Percentiles rank a stretch among this genome's conserved stretches.
phyloP scores from a whole-genome alignment of 768 basidiomycete species.

The Plicaturopsis crispa region DNA sequence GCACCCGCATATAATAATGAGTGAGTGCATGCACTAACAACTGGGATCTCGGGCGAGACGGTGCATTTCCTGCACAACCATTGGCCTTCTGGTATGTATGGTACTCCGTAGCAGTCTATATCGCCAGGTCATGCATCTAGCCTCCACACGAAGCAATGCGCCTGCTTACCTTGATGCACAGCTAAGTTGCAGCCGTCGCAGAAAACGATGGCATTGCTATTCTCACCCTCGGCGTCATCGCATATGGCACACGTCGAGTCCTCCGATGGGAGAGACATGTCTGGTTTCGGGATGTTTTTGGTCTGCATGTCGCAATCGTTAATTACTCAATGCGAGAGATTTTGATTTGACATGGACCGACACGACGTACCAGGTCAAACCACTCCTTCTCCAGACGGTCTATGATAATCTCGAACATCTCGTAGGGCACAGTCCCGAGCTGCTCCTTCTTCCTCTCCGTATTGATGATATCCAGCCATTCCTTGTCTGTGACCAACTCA shows the following conservation, averaged over 20 bases:
- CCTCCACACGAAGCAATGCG: too few relatives aligned
- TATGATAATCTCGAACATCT: slow-evolving; percentile 94
- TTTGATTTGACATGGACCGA: slow-evolving; percentile 4
- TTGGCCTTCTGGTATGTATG: slow-evolving; percentile 98
- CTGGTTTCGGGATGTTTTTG: slow-evolving; percentile 87
- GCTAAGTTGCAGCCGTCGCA: slow-evolving; percentile 99
- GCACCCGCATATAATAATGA: not conserved
- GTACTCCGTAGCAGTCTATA: slow-evolving; percentile 95
- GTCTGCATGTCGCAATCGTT: slow-evolving; percentile 42
- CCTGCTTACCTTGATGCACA: slow-evolving; percentile 86
- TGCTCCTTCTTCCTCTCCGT: slow-evolving; percentile 72
- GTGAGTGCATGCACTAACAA: slow-evolving; percentile 45
- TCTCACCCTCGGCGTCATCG: slow-evolving; percentile 97
- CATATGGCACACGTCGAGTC: slow-evolving; percentile 96
- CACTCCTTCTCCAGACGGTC: slow-evolving; percentile 98
- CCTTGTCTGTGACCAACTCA: slow-evolving; percentile 55
- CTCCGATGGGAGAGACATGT: slow-evolving; percentile 83
- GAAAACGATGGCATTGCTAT: slow-evolving; percentile 97
- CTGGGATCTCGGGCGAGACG: slow-evolving; percentile 93
- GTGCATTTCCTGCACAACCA: slow-evolving; percentile 99
- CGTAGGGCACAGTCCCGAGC: slow-evolving; percentile 64
- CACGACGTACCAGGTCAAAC: slow-evolving; percentile 77
- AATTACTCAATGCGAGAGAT: not conserved
- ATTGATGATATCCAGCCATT: slow-evolving; percentile 89
- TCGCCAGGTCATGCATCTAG: too few relatives aligned